Evolutionary conservation across 257 asterid genomes (phyloP).

Genomic region (Gentiana dahurica): DNA sequence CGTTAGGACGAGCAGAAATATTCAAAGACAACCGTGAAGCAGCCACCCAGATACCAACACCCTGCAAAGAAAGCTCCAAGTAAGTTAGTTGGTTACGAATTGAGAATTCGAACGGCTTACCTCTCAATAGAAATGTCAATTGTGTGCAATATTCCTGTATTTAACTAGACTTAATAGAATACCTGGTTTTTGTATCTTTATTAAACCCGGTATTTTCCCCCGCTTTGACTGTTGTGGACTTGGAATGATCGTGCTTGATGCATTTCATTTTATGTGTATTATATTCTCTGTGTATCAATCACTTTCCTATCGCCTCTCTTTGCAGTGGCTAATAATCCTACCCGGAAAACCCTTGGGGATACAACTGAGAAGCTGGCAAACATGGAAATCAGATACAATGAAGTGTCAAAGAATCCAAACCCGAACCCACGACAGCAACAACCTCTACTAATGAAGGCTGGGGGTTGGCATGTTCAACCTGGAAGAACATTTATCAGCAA

Average conservation of each 20-base stretch:
- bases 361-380: constrained; percentile 42
- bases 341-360: constrained; percentile 13
- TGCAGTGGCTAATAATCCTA: constrained; percentile 31
- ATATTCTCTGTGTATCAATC: no score
- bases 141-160: no score
- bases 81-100: constrained; percentile 15
- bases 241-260: no score
- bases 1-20: constrained; percentile 24
- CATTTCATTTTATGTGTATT: no score
- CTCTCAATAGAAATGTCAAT: neutral
- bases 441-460: constrained; percentile 74
- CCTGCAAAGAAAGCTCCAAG: constrained; percentile 49
- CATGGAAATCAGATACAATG: constrained; percentile 39
- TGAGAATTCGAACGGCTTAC: neutral
- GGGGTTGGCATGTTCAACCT: constrained; percentile 61
- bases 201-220: no score
- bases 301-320: neutral
- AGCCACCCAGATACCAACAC: constrained; percentile 66
- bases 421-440: constrained; percentile 13
- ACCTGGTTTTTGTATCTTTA: no score
- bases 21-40: constrained; percentile 34
- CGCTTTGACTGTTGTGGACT: no score
- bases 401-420: constrained; percentile 24
- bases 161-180: no score
- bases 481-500: constrained; percentile 43